Conservation (phyloP, 495 filamentous ascomycete species). For the Pseudoneurospora amorphoporcata region DNA sequence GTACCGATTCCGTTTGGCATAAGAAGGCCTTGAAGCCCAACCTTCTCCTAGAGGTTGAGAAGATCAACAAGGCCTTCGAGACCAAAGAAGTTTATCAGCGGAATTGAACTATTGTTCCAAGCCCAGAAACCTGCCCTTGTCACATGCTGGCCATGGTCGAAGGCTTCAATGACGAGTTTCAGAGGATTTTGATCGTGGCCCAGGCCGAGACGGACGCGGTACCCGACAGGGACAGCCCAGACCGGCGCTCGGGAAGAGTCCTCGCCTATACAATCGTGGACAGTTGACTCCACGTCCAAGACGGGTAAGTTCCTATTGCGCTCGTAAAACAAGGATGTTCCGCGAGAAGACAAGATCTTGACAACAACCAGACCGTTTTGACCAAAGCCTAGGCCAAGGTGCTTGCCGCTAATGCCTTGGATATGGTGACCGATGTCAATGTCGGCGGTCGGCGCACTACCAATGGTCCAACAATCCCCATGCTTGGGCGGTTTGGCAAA, state of each 20-base stretch:
- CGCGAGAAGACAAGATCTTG: background rate
- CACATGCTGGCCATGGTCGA: background rate
- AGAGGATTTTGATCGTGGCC: background rate
- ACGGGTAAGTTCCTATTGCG: background rate
- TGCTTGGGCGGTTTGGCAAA: background rate
- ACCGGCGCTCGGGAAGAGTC: background rate
- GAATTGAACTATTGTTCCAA: no score
- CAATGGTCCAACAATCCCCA: background rate
- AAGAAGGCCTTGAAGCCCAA: no score
- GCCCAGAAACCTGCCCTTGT: no score
- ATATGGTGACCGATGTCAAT: background rate
- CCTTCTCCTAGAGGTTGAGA: no score
- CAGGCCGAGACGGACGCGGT: background rate
- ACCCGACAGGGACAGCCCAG: background rate
- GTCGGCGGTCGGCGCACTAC: background rate
- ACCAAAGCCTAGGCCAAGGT: background rate
- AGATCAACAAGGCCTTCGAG: no score
- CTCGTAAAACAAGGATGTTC: background rate
- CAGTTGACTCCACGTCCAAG: rapidly evolving
- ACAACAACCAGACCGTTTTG: background rate
- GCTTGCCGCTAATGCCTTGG: background rate
- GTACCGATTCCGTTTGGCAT: no score
- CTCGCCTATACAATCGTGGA: background rate
- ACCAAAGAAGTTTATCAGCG: no score
- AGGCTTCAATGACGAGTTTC: background rate